These are phyloP conservation scores for Colletotrichum sp. DNA, from an alignment of 2,329 filamentous ascomycete species.

Conservation along the genomic window DNA sequence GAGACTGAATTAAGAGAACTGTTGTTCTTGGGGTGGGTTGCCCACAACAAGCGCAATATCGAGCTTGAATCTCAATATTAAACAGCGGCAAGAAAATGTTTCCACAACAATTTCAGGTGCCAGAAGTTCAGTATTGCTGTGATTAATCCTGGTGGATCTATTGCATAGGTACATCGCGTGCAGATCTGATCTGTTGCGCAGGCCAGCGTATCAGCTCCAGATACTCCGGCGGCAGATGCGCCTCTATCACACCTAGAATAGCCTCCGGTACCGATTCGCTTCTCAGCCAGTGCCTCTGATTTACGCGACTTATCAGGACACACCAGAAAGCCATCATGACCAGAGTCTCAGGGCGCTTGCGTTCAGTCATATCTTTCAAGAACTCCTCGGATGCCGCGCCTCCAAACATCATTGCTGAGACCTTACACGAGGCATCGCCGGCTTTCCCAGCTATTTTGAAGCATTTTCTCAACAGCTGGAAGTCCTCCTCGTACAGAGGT, in stretches of 20 bases:
- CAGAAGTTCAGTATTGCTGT: neutral
- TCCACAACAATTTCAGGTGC: rapidly evolving
- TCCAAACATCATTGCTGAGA: neutral
- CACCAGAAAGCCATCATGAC: neutral
- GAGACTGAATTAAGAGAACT: neutral
- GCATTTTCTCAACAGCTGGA: neutral
- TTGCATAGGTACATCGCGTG: neutral
- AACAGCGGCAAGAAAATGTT: neutral
- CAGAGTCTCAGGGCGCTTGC: neutral
- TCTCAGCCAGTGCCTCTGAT: neutral
- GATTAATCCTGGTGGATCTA: neutral
- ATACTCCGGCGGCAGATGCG: neutral
- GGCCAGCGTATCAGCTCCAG: neutral
- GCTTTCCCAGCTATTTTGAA: neutral
- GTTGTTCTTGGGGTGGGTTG: neutral
- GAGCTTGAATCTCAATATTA: neutral
- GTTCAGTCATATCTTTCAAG: neutral
- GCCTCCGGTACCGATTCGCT: neutral
- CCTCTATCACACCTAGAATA: neutral
- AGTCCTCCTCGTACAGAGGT: neutral
- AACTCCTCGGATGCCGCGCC: neutral
- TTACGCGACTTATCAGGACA: neutral
- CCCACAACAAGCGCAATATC: neutral
- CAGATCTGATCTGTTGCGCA: neutral
- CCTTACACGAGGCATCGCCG: neutral